A percentile compares a stretch with the other conserved stretches of the same genome.
Evolutionary conservation across 2,329 filamentous ascomycete species (phyloP).

Genomic region (Golovinomyces cichoracearum): DNA sequence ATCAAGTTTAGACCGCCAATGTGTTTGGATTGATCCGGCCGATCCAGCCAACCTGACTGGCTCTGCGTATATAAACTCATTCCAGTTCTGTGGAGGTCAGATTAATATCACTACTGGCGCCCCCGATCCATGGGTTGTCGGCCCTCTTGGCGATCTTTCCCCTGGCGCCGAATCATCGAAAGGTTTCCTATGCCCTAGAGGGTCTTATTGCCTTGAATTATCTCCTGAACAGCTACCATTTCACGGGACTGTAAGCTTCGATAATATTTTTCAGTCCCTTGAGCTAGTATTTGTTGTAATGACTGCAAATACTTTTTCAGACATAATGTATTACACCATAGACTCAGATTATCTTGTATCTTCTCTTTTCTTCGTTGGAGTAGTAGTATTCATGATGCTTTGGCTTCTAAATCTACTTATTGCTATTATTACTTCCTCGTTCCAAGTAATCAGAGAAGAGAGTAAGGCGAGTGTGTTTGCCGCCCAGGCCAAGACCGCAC

Average conservation of each 20-base stretch:
- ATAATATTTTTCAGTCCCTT: slow-evolving; percentile 75
- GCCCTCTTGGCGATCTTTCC: slow-evolving; percentile 19
- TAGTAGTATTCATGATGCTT: slow-evolving; percentile 74
- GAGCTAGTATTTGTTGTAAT: slow-evolving; percentile 95
- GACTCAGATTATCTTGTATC: slow-evolving; percentile 75
- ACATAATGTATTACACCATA: slow-evolving; percentile 80
- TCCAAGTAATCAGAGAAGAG: slow-evolving; percentile 93
- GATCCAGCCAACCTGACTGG: slow-evolving; percentile 24
- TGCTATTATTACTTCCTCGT: slow-evolving; percentile 93
- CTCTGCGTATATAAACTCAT: slow-evolving; percentile 32
- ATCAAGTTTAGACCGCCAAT: slow-evolving; percentile 49
- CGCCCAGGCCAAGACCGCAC: slow-evolving; percentile 29
- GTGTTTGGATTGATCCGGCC: slow-evolving; percentile 46
- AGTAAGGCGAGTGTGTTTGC: slow-evolving; percentile 86
- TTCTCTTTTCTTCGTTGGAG: slow-evolving; percentile 47
- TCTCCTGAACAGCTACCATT: slow-evolving; percentile 35
- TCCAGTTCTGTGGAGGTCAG: slow-evolving; percentile 72
- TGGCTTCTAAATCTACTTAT: slow-evolving; percentile 91
- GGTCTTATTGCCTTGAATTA: slow-evolving; percentile 61
- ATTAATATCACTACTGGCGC: slow-evolving; percentile 32
- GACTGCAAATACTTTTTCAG: slow-evolving; percentile 90
- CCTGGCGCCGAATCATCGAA: slow-evolving; percentile 34
- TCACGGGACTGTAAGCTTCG: slow-evolving; percentile 72
- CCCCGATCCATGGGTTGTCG: slow-evolving; percentile 40
- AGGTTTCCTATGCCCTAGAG: slow-evolving; percentile 64